Evolutionary conservation across 106 monocot species (phyloP), one percentile per base, ranked within the genome.

Genomic region (Iris macrosiphon): DNA sequence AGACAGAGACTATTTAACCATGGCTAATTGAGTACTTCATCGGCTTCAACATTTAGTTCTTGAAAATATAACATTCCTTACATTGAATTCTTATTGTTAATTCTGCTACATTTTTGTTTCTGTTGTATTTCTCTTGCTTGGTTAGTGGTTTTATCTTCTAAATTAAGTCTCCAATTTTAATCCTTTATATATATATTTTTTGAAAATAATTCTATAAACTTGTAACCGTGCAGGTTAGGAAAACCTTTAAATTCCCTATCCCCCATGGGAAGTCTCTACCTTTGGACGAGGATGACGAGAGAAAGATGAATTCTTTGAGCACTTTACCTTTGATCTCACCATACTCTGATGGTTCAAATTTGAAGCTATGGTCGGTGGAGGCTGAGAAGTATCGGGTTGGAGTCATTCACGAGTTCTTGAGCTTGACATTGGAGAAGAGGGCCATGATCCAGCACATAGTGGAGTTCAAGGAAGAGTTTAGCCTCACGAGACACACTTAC

Each of bases 381-480:
- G 83, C 98, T 2, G 98, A 98, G 78, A 98, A 98, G 70, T 91
- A 91, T 40, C 42, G 91, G 54, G 86, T 98, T 15, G 96, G 96
- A 2, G 23, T 98, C 14, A 52, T 90, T 16, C 91, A 98, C 31
- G 96, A 98, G 62, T 87, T 98, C 55, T 33, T 98, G 48, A 84
- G 79, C 70, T 63, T 98, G 70, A 91, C 91, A 7, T 28, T 87
- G 55, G 87, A 98, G 78, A 91, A 87, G 75, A 69, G 86, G 58
- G 96, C 96, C 5, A 79, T 67, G 37, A 98, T 98, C 15, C 96
- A 98, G 46, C 87, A 98, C 66, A 73, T 87, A 19, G 82, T 98
- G 61, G 96, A 98, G 77, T 98, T 98, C 62, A 91, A 98, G 64
- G 96, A 98, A 60, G 96, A 98, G 64, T 76, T 98, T 14, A 60